A percentile compares a stretch with the other conserved stretches of the same genome.
phyloP scores from a whole-genome alignment of 352 stramenopile genomes.

The Stephanocyclus meneghinianus region DNA sequence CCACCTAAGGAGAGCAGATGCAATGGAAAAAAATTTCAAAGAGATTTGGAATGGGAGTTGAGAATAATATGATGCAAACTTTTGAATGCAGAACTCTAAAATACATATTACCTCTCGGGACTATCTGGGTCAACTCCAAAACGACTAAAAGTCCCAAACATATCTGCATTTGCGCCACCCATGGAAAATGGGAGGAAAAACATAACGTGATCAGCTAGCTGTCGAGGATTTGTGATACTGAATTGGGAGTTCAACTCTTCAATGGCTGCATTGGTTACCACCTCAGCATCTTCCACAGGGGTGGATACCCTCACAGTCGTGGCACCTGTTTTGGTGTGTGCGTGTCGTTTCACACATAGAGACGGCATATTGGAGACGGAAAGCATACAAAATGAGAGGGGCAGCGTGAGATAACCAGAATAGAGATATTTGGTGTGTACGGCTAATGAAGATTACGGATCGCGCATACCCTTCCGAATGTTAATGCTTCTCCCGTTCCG shows the following conservation, averaged over 20 bases:
- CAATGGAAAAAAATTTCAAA: conserved; percentile 1
- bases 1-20: background rate
- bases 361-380: too few relatives aligned
- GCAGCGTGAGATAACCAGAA: background rate
- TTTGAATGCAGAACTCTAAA: background rate
- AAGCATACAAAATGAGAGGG: background rate
- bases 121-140: background rate
- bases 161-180: conserved; percentile 28
- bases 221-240: conserved; percentile 13
- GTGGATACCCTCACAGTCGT: conserved; percentile 12
- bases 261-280: conserved; percentile 14
- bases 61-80: too few relatives aligned
- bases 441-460: background rate
- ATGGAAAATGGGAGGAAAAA: conserved; percentile 22
- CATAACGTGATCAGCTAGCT: conserved; percentile 26
- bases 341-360: background rate
- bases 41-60: background rate
- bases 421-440: background rate
- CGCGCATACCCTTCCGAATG: conserved; percentile 17
- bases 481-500: conserved; percentile 9
- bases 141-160: conserved; percentile 8
- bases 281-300: background rate
- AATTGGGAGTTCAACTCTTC: conserved; percentile 22
- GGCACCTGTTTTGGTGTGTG: conserved; percentile 5
- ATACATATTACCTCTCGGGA: background rate